Conservation (phyloP, 371 early-diverging fungal genomes). For the Apophysomyces elegans region DNA sequence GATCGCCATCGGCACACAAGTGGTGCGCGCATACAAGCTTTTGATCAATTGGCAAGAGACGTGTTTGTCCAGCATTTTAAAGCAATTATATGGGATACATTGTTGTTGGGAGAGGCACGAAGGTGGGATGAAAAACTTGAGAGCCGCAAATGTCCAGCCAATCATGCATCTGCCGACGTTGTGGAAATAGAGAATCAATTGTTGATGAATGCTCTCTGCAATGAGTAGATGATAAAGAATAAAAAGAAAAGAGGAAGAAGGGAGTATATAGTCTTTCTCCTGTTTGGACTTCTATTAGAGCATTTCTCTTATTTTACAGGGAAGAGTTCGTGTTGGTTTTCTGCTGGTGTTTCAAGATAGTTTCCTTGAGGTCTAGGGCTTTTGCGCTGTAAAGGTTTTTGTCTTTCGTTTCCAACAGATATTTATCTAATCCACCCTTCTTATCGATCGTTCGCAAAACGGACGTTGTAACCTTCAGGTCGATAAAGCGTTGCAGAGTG, state of each 20-base stretch:
- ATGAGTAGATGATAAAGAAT: conserved; percentile 10
- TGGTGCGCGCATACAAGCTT: conserved; percentile 41
- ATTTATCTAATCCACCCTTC: conserved; percentile 86
- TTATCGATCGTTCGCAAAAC: conserved; percentile 83
- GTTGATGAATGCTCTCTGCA: conserved; percentile 48
- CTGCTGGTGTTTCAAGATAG: background rate
- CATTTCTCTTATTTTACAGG: background rate
- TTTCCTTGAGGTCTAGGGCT: conserved; percentile 54
- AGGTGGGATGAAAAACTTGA: conserved; percentile 40
- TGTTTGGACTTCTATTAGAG: conserved; percentile 1
- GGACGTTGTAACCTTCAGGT: conserved; percentile 71
- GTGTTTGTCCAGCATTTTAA: conserved; percentile 35
- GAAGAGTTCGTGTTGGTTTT: background rate
- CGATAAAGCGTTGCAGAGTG: conserved; percentile 58
- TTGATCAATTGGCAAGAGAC: conserved; percentile 33
- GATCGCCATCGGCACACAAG: conserved; percentile 41
- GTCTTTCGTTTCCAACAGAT: conserved; percentile 72
- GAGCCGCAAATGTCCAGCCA: conserved; percentile 39
- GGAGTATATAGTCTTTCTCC: background rate
- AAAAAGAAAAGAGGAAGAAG: conserved; percentile 12
- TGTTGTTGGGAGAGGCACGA: conserved; percentile 36
- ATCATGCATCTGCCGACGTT: conserved; percentile 49
- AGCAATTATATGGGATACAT: conserved; percentile 46
- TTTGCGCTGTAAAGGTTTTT: conserved; percentile 63
- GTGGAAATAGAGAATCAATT: conserved; percentile 57